Percentiles rank a stretch among this genome's conserved stretches.
Evolutionary conservation across 169 alveolate genomes (phyloP).

Genomic region (Babesia divergens): DNA sequence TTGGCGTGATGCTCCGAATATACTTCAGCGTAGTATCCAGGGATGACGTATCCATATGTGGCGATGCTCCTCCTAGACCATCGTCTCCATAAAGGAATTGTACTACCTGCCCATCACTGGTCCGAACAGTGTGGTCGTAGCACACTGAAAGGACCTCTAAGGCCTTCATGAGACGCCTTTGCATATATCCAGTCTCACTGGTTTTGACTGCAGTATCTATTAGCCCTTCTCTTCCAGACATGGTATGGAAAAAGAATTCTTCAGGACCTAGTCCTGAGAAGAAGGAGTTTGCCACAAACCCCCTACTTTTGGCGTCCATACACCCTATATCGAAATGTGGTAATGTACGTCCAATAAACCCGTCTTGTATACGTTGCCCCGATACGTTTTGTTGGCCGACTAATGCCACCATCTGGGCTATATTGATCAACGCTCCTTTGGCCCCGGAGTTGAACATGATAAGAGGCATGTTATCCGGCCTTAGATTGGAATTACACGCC

Average conservation of each 20-base stretch:
- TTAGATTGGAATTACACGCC: constrained; percentile 84
- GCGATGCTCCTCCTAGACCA: constrained; percentile 88
- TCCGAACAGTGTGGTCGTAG: constrained; percentile 94
- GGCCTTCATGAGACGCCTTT: constrained; percentile 92
- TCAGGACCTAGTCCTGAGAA: constrained; percentile 91
- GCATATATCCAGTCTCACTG: constrained; percentile 99
- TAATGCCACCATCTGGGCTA: constrained; percentile 98
- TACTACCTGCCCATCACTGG: constrained; percentile 92
- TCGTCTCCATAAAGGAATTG: constrained; percentile 98
- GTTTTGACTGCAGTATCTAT: constrained; percentile 99
- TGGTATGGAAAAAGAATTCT: constrained; percentile 99
- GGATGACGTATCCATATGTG: constrained; percentile 13
- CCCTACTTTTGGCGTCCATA: constrained; percentile 94
- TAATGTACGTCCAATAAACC: constrained; percentile 93
- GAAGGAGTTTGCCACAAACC: constrained; percentile 95
- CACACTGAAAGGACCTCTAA: constrained; percentile 94
- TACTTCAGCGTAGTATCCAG: constrained; percentile 24
- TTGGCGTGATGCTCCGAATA: constrained; percentile 45
- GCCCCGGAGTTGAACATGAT: constrained; percentile 98
- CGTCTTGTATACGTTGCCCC: constrained; percentile 93
- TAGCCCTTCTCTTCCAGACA: constrained; percentile 99
- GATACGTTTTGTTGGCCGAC: constrained; percentile 97
- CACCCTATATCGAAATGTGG: constrained; percentile 94
- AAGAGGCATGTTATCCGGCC: constrained; percentile 89
- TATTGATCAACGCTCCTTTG: constrained; percentile 95